These are phyloP conservation scores for Filobasidium floriforme DNA, from an alignment of 768 basidiomycete species.

Conservation along the genomic window DNA sequence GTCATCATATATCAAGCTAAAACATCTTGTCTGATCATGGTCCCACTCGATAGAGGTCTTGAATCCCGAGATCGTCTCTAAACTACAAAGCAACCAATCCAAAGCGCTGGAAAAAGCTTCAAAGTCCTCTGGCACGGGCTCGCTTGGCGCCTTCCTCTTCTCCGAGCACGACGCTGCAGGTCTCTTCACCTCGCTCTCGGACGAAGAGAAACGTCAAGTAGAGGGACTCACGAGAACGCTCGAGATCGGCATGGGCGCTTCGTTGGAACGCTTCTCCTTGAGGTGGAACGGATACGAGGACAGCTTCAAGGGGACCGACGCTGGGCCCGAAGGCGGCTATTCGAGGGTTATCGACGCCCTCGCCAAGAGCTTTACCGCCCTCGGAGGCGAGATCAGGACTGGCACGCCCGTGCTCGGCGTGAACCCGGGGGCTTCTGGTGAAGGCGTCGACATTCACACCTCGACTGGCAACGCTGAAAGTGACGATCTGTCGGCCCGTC, in stretches of 20 bases:
- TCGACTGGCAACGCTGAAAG: constrained; percentile 14
- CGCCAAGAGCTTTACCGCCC: constrained; percentile 22
- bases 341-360: constrained; percentile 33
- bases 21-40: background rate
- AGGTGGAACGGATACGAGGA: constrained; percentile 42
- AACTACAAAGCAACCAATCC: constrained; percentile 9
- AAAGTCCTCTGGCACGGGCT: background rate
- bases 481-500: background rate
- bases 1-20: too few species aligned
- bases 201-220: constrained; percentile 26
- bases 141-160: background rate
- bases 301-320: constrained; percentile 40
- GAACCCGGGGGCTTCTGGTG: background rate
- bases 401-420: constrained; percentile 13
- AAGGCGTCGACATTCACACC: constrained; percentile 20
- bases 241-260: constrained; percentile 39
- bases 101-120: constrained; percentile 16
- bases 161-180: constrained; percentile 20
- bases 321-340: constrained; percentile 42
- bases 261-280: constrained; percentile 36
- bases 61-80: background rate
- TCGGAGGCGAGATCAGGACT: constrained; percentile 30
- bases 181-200: constrained; percentile 27
- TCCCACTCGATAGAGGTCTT: background rate
- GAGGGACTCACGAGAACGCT: constrained; percentile 33